A percentile compares a stretch with the other conserved stretches of the same genome.
Conservation (phyloP, 2,329 filamentous ascomycete genomes). For the Phoma herbarum region DNA sequence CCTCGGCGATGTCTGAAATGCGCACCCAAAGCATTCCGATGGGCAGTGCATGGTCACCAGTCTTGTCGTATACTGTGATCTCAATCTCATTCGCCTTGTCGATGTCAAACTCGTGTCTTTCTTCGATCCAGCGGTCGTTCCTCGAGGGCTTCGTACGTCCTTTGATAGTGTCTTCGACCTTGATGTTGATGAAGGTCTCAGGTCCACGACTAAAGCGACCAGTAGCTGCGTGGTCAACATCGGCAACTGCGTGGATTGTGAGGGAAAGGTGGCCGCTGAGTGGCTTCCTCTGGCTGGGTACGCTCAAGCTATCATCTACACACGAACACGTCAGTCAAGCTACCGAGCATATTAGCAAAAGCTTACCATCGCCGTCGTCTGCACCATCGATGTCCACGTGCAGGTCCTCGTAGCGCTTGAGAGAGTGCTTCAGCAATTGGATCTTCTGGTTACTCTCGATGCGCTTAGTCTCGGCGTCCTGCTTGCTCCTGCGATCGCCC, state of each 20-base stretch:
- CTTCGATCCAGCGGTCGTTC: constrained; percentile 90
- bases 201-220: constrained; percentile 87
- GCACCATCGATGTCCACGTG: constrained; percentile 88
- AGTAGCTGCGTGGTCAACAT: constrained; percentile 89
- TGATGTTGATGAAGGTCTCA: constrained; percentile 94
- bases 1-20: constrained; percentile 96
- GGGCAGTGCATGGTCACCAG: constrained; percentile 84
- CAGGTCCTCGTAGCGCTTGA: constrained; percentile 96
- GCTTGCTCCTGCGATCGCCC: constrained; percentile 93
- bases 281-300: constrained; percentile 94
- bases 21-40: constrained; percentile 96
- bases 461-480: constrained; percentile 86
- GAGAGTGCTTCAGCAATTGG: constrained; percentile 89
- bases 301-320: constrained; percentile 93
- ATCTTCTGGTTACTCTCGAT: constrained; percentile 99
- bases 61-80: constrained; percentile 96
- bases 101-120: constrained; percentile 90
- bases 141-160: constrained; percentile 85
- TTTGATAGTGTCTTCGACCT: constrained; percentile 93
- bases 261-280: constrained; percentile 89
- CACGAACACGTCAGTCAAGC: constrained; percentile 37
- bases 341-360: not conserved
- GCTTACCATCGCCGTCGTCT: constrained; percentile 81
- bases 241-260: constrained; percentile 85
- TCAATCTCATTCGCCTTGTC: constrained; percentile 99